Conservation (phyloP, 345 rosid species). For the Bruguiera gymnorhiza region DNA sequence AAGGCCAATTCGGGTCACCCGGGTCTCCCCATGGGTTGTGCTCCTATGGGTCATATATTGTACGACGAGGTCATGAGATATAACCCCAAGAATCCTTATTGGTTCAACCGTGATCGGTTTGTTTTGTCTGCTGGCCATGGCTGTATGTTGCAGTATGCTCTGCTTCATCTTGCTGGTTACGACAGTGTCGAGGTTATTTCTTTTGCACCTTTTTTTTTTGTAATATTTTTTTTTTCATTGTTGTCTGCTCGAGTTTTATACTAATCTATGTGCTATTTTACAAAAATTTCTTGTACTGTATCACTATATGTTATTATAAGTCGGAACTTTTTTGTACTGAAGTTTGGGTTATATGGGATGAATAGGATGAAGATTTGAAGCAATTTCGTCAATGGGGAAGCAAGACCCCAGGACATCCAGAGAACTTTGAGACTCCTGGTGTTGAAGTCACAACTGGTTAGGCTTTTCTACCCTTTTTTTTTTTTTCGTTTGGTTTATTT, state of each 20-base stretch:
- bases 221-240: neutral
- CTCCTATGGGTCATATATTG: conserved; percentile 86
- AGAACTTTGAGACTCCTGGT: conserved; percentile 99
- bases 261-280: neutral
- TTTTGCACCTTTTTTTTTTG: neutral
- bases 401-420: conserved; percentile 99
- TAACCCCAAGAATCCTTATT: conserved; percentile 91
- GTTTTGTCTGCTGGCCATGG: conserved; percentile 97
- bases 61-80: conserved; percentile 89
- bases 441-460: conserved; percentile 98
- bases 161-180: conserved; percentile 96
- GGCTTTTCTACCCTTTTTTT: conserved; percentile 7
- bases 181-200: conserved; percentile 67
- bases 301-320: too few species aligned
- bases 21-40: conserved; percentile 97
- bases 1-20: conserved; percentile 98
- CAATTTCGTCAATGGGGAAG: conserved; percentile 92
- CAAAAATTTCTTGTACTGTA: too few species aligned
- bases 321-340: neutral
- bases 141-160: conserved; percentile 90
- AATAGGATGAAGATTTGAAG: conserved; percentile 93
- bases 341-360: conserved; percentile 7
- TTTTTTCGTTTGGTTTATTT: neutral
- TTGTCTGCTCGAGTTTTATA: neutral
- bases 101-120: conserved; percentile 97